A percentile compares a stretch with the other conserved stretches of the same genome.
Conservation (phyloP, 1,284 basidiomycete genomes). For the Xerocomus amazonicus region DNA sequence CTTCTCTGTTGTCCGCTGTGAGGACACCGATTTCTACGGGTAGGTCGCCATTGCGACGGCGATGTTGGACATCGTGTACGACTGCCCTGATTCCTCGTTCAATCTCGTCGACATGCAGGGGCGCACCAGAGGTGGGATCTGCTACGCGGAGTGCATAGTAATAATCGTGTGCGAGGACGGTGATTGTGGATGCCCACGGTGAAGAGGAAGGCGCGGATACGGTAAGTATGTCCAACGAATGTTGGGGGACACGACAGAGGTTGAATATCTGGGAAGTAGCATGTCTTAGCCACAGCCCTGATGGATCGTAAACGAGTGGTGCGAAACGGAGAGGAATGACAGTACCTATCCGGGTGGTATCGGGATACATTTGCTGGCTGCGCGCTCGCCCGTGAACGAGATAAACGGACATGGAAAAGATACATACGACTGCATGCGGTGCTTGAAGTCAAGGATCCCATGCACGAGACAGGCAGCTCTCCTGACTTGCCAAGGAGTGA, state of each 20-base stretch:
- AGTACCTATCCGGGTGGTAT: conserved; percentile 55
- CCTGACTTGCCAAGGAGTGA: conserved; percentile 82
- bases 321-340: neutral
- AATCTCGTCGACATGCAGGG: conserved; percentile 51
- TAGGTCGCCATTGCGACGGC: conserved; percentile 52
- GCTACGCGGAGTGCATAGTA: conserved; percentile 74
- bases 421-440: conserved; percentile 58
- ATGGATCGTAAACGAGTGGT: conserved; percentile 4
- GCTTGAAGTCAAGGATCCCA: conserved; percentile 78
- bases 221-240: conserved; percentile 59
- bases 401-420: neutral
- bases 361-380: conserved; percentile 55
- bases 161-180: conserved; percentile 79
- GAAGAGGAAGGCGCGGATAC: conserved; percentile 43
- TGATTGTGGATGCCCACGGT: conserved; percentile 48
- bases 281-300: conserved; percentile 65
- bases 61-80: conserved; percentile 63
- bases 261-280: conserved; percentile 70
- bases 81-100: conserved; percentile 65
- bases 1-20: conserved; percentile 79
- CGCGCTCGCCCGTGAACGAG: conserved; percentile 4
- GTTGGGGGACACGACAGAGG: conserved; percentile 68
- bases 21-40: conserved; percentile 68
- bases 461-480: conserved; percentile 82
- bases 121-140: conserved; percentile 26